phyloP scores from a whole-genome alignment of 2,329 filamentous ascomycete species.

The Penicillium digitatum region DNA sequence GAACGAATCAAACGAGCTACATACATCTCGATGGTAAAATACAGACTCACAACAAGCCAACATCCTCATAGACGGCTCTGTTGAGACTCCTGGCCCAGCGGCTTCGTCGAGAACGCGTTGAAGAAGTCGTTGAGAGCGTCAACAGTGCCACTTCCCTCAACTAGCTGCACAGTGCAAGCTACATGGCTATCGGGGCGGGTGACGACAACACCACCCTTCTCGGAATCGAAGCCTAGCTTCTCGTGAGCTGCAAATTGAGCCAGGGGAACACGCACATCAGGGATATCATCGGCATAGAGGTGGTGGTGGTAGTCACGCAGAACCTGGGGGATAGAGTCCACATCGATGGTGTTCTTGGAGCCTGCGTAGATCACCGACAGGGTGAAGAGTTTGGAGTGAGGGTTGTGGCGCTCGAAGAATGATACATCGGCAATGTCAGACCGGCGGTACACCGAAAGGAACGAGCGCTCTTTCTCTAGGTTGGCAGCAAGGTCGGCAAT shows the following conservation, averaged over 20 bases:
- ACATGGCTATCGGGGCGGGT: conserved; percentile 86
- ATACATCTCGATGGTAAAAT: conserved; percentile 17
- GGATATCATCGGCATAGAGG: conserved; percentile 80
- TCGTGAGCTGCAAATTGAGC: conserved; percentile 73
- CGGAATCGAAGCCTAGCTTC: conserved; percentile 76
- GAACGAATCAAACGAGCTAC: conserved; percentile 20
- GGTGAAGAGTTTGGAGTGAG: conserved; percentile 78
- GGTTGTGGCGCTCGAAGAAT: conserved; percentile 78
- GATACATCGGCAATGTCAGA: conserved; percentile 60
- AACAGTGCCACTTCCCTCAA: conserved; percentile 71
- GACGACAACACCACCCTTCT: conserved; percentile 73
- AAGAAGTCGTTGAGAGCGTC: conserved; percentile 84
- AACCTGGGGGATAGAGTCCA: conserved; percentile 65
- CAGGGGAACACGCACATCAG: conserved; percentile 65
- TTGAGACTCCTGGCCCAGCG: conserved; percentile 33
- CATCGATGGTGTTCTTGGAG: conserved; percentile 65
- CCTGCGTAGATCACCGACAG: conserved; percentile 71
- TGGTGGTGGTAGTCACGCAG: conserved; percentile 75
- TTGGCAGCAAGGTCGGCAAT: conserved; percentile 66
- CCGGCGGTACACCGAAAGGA: conserved; percentile 65
- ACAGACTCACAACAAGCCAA: conserved; percentile 13
- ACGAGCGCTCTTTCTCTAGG: conserved; percentile 63
- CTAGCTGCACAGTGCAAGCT: conserved; percentile 67
- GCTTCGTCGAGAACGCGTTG: conserved; percentile 63
- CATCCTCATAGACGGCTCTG: conserved; percentile 32